Conservation (phyloP, 2,329 filamentous ascomycete genomes). For the Xylariaceae sp. region DNA sequence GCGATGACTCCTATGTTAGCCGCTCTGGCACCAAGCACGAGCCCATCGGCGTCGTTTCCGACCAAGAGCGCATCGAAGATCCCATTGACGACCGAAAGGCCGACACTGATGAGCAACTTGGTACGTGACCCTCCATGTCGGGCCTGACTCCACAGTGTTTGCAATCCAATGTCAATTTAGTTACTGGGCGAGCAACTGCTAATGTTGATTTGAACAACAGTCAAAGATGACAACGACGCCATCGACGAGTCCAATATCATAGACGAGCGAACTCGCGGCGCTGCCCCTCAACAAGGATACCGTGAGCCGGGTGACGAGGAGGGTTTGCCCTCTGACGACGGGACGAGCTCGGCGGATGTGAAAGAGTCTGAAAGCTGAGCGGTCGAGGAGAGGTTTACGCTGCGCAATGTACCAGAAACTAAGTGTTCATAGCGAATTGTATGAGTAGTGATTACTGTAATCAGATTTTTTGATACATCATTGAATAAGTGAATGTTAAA, state of each 20-base stretch:
- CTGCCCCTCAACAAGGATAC: slow-evolving; percentile 26
- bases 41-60: slow-evolving; percentile 32
- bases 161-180: no score
- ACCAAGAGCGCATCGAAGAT: slow-evolving; percentile 32
- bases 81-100: slow-evolving; percentile 29
- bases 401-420: no score
- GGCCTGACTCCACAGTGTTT: background rate
- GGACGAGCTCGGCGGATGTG: slow-evolving; percentile 17
- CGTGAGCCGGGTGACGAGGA: slow-evolving; percentile 35
- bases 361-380: no score
- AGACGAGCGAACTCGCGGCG: slow-evolving; percentile 32
- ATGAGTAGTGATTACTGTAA: no score
- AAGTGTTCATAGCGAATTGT: no score
- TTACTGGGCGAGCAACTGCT: no score
- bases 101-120: slow-evolving; percentile 34
- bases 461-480: no score
- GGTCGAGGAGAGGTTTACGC: no score
- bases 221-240: slow-evolving; percentile 34
- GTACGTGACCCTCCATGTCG: slow-evolving; percentile 20
- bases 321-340: slow-evolving; percentile 20
- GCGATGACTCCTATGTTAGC: slow-evolving; percentile 34
- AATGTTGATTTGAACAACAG: slow-evolving; percentile 15
- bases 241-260: slow-evolving; percentile 38
- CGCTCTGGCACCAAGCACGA: slow-evolving; percentile 29
- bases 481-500: no score